Evolutionary conservation across 768 basidiomycete species (phyloP).

Genomic region (Lactifluus echinatus): DNA sequence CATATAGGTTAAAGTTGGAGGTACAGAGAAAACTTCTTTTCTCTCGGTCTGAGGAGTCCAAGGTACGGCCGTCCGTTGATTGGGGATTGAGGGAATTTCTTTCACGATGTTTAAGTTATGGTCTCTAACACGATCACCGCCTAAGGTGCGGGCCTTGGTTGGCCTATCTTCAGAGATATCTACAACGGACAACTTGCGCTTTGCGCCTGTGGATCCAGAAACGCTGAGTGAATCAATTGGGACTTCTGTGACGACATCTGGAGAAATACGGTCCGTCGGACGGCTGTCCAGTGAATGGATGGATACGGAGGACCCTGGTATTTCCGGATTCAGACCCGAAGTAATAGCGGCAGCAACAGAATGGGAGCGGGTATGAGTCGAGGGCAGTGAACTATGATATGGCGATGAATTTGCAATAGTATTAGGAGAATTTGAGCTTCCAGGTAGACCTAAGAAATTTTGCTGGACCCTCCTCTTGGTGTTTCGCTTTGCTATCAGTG

Average conservation of each 20-base stretch:
- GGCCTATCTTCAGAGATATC: constrained; percentile 34
- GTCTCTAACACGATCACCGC: constrained; percentile 54
- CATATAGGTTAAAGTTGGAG: constrained; percentile 46
- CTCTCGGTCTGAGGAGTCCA: background rate
- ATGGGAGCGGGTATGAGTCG: background rate
- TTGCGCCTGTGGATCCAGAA: constrained; percentile 31
- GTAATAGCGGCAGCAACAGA: background rate
- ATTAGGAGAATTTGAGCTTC: constrained; percentile 19
- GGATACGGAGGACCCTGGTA: background rate
- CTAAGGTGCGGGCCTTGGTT: constrained; percentile 48
- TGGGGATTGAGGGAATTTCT: constrained; percentile 36
- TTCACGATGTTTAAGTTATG: constrained; percentile 34
- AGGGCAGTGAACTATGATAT: background rate
- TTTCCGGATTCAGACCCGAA: background rate
- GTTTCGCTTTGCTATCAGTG: constrained; percentile 63
- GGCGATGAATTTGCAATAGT: background rate
- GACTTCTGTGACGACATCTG: constrained; percentile 50
- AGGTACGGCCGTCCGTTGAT: background rate
- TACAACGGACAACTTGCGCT: constrained; percentile 41
- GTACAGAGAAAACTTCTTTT: constrained; percentile 19
- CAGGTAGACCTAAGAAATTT: constrained; percentile 28
- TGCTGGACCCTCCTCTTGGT: constrained; percentile 44
- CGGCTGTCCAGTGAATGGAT: constrained; percentile 24
- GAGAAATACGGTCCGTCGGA: background rate
- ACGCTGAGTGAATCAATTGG: constrained; percentile 34